Evolutionary conservation across 345 rosid species (phyloP), one percentile per base, ranked within the genome.

Genomic region (Citrus sp.): DNA sequence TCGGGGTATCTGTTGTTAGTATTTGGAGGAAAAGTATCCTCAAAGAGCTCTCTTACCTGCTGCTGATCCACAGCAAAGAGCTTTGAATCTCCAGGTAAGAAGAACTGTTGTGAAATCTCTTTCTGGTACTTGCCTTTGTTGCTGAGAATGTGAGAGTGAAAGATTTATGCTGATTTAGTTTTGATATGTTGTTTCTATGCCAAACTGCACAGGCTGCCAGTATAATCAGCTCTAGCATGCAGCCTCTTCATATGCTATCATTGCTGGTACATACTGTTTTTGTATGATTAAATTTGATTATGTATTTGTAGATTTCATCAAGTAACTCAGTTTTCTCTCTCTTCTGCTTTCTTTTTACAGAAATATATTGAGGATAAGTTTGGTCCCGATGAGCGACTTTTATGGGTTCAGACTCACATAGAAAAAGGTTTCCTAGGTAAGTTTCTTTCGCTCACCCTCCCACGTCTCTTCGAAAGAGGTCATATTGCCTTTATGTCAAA

Each of bases 1-100:
- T 40, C 3, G 46, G 16, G 16, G 16, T 12, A 42, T 42, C 51
- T 42, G 16, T 12, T 42, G 14, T 66, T 76, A 87, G 92, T 86
- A 86, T 83, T 79, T 89, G 83, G 92, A 86, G 64, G 89, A 86
- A 70, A 89, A 77, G 70, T 89, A 87, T 81, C 90, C 89, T 58
- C 81, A 83, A 37, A 84, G 77, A 79, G 21, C 86, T 2, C 79
- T 89, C 72, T 82, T 85, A 65, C 92, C 90, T 6, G 54, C 60
- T 27, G 87, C 60, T 27, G 87, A 87, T 74, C 83, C 78, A 38
- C 88, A 22, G 37, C 64, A 19, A 79, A 86, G 80, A 82, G 85
- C 86, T 51, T 34, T 87, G 42, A 85, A 87, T 82, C 82, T 80
- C 72, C 92, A 89, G 85, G 92, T 89, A 46, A 22, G 9, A 46